Evolutionary conservation across 352 stramenopile genomes (phyloP), one percentile per base, ranked within the genome.

Genomic region (Globisporangium spinosum): DNA sequence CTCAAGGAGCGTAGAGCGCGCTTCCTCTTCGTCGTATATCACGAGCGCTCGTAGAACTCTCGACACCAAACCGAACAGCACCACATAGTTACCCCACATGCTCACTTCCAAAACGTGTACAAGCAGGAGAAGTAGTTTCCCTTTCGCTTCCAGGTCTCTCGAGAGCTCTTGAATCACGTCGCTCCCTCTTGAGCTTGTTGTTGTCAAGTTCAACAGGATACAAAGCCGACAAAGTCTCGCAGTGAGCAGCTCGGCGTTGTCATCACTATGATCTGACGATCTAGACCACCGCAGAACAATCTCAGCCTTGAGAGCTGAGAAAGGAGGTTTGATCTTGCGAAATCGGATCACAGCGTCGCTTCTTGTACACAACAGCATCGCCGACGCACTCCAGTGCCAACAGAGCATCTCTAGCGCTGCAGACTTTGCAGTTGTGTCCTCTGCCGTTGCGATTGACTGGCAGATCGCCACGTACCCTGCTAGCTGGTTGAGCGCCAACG

Each of bases 351-450:
- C 69, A 45, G 25, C 53, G 9, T 78, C 67, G 51, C 74, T 83
- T 17, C 85, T 78, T 3, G 77, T 72, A 64, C 83, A 90, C 63
- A 91, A 25, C 49, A 88, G 69, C 68, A 80, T 61, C 9, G 67
- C 75, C 1, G 70, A 74, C 29, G 74, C 65, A 15, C 76, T 79
- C 85, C 83, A 93, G 58, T 93, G 83, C 85, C 85, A 93, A n/a
- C 68, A 73, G 0, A 90, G 17, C 64, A 82, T 74, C 23, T 77
- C 66, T 5, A 81, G 5, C 8, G 53, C 63, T 38, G 34, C 68
- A 47, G 23, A 59, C 29, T 54, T 32, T 34, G 62, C 60, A 40
- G 54, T 43, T 25, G 23, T 59, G 6, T 35, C 25, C 23, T 22
- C 40, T n/a, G 25, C 10, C 55, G 13, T n/a, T 56, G 38, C 1